phyloP scores from a whole-genome alignment of 140 eudicot species.

The Bidens hawaiensis region DNA sequence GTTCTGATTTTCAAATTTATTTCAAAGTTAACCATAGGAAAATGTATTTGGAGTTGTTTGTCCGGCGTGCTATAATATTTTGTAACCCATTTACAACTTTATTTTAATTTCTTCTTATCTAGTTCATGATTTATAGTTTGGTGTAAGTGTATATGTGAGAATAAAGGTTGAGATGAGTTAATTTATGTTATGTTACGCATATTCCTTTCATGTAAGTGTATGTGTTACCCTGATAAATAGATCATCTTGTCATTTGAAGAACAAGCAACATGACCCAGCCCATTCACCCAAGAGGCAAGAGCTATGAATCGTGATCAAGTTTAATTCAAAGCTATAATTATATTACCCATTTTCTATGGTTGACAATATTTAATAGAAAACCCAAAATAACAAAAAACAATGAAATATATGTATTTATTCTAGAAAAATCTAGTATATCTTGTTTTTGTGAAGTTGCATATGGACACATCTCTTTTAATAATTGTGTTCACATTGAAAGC shows the following conservation, averaged over 20 bases:
- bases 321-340: too few species aligned
- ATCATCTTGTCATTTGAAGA: too few species aligned
- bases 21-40: background rate
- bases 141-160: background rate
- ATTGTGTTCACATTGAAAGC: conserved; percentile 23
- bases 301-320: too few species aligned
- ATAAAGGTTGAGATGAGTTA: background rate
- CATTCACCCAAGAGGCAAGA: too few species aligned
- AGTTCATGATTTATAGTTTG: background rate
- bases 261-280: too few species aligned
- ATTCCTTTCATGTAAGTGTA: too few species aligned
- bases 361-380: background rate
- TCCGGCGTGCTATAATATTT: background rate
- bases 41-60: background rate
- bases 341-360: too few species aligned
- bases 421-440: background rate
- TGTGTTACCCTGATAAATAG: too few species aligned
- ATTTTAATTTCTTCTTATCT: background rate
- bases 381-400: background rate
- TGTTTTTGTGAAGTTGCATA: conserved; percentile 4
- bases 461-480: conserved; percentile 1
- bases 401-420: background rate
- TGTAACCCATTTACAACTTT: too few species aligned
- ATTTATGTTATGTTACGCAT: too few species aligned
- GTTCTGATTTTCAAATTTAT: background rate